Evolutionary conservation across 2,329 filamentous ascomycete species (phyloP).

Genomic region (Microdochium nivale): DNA sequence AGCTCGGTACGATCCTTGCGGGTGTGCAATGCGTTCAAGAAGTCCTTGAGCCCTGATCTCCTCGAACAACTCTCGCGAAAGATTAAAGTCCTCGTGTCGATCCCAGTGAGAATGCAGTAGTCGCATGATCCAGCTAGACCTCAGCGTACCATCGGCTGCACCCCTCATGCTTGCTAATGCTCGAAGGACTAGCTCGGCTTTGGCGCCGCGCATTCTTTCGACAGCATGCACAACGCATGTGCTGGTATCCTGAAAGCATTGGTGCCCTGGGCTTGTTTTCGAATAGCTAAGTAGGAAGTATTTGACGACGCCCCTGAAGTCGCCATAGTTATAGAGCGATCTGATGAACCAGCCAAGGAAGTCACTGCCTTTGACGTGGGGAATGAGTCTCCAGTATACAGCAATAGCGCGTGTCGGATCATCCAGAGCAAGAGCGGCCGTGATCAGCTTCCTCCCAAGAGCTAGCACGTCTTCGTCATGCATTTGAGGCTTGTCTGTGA

Average conservation of each 20-base stretch:
- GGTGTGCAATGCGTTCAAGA: conserved; percentile 12
- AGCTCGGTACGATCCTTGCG: conserved; percentile 23
- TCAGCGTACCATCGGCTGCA: conserved; percentile 12
- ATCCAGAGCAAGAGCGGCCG: conserved; percentile 14
- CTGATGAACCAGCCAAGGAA: conserved; percentile 22
- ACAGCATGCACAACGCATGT: conserved; percentile 23
- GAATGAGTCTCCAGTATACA: conserved; percentile 23
- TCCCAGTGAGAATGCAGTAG: conserved; percentile 27
- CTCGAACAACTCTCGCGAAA: conserved; percentile 16
- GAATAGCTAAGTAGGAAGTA: conserved; percentile 23
- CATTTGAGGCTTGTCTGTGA: conserved; percentile 12
- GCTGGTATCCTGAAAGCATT: conserved; percentile 16
- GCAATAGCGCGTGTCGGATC: conserved; percentile 10
- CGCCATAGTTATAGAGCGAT: conserved; percentile 16
- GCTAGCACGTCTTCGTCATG: conserved; percentile 5
- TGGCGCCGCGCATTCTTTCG: conserved; percentile 15
- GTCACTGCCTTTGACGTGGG: conserved; percentile 11
- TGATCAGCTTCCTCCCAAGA: conserved; percentile 19
- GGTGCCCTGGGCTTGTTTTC: conserved; percentile 10
- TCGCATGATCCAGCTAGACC: conserved; percentile 25
- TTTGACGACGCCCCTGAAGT: conserved; percentile 22
- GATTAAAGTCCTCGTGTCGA: conserved; percentile 14
- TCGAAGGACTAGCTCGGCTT: conserved; percentile 18
- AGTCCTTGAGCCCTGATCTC: conserved; percentile 13
- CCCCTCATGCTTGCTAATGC: conserved; percentile 15